A percentile compares a stretch with the other conserved stretches of the same genome.
Evolutionary conservation across 2,329 filamentous ascomycete genomes (phyloP).

Genomic region (Paraphaeosphaeria sporulosa): DNA sequence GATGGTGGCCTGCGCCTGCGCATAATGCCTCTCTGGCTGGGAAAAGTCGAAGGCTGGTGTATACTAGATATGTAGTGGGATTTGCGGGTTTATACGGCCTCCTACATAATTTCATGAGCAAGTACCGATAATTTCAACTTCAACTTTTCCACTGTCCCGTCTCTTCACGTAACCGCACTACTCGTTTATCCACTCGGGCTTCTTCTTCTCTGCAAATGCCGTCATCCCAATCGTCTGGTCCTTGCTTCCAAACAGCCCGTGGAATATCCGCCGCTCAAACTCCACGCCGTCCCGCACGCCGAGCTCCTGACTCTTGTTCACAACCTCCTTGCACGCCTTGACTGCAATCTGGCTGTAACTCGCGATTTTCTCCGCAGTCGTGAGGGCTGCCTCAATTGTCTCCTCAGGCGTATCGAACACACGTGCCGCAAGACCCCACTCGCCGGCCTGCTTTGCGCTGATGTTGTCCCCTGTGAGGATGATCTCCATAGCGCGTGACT

Average conservation of each 20-base stretch:
- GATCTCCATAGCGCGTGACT: conserved; percentile 55
- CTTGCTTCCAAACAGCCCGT: conserved; percentile 88
- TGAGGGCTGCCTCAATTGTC: conserved; percentile 80
- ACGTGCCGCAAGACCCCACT: conserved; percentile 89
- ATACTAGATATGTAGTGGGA: neutral
- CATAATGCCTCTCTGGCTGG: neutral
- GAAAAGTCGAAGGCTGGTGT: neutral
- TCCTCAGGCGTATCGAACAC: conserved; percentile 82
- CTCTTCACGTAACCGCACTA: neutral
- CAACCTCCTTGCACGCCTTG: conserved; percentile 93
- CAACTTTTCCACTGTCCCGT: neutral
- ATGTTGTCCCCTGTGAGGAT: conserved; percentile 69
- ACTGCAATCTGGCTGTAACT: conserved; percentile 86
- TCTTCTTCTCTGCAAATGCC: conserved; percentile 80
- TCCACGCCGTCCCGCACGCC: conserved; percentile 89
- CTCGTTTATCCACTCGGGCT: conserved; percentile 11
- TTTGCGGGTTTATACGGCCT: neutral
- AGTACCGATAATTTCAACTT: neutral
- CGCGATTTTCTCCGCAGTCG: conserved; percentile 89
- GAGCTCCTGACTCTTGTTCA: conserved; percentile 97
- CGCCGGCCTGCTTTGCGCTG: conserved; percentile 80
- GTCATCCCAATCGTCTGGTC: conserved; percentile 97
- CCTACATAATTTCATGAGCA: neutral
- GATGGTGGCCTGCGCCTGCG: neutral
- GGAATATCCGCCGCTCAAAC: conserved; percentile 92